A percentile compares a stretch with the other conserved stretches of the same genome.
phyloP scores from a whole-genome alignment of 2,329 filamentous ascomycete genomes.

The Acrocalymma vagum region DNA sequence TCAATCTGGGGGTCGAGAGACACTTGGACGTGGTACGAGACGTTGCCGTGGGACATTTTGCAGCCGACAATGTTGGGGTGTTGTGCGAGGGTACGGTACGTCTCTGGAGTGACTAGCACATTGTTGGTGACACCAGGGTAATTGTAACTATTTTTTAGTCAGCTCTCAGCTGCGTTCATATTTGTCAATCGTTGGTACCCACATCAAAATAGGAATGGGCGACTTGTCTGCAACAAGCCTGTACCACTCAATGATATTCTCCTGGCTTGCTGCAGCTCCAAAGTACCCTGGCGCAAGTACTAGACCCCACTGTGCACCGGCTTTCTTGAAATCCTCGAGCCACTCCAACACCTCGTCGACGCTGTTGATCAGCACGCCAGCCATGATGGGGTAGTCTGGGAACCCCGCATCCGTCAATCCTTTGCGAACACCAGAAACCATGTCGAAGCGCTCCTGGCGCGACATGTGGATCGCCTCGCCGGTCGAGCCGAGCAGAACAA shows the following conservation, averaged over 20 bases:
- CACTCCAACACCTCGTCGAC: constrained; percentile 69
- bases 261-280: constrained; percentile 65
- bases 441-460: constrained; percentile 62
- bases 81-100: constrained; percentile 65
- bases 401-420: constrained; percentile 65
- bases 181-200: constrained; percentile 27
- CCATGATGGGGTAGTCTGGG: constrained; percentile 68
- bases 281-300: constrained; percentile 73
- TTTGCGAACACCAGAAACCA: constrained; percentile 65
- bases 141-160: constrained; percentile 60
- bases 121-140: constrained; percentile 75
- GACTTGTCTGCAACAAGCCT: constrained; percentile 67
- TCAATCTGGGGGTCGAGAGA: constrained; percentile 68
- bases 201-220: constrained; percentile 69
- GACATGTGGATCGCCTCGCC: constrained; percentile 71
- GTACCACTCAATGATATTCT: constrained; percentile 69
- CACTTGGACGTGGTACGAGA: constrained; percentile 70
- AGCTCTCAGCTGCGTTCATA: constrained; percentile 5
- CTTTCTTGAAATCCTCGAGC: constrained; percentile 63
- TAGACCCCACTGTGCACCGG: constrained; percentile 69
- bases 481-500: constrained; percentile 70
- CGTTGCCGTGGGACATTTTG: constrained; percentile 74
- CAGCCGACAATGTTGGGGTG: constrained; percentile 74
- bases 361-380: constrained; percentile 68
- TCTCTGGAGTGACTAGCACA: constrained; percentile 65